Evolutionary conservation across 116 monocot species (phyloP).

Genomic region (Papilionanthe hybrid): DNA sequence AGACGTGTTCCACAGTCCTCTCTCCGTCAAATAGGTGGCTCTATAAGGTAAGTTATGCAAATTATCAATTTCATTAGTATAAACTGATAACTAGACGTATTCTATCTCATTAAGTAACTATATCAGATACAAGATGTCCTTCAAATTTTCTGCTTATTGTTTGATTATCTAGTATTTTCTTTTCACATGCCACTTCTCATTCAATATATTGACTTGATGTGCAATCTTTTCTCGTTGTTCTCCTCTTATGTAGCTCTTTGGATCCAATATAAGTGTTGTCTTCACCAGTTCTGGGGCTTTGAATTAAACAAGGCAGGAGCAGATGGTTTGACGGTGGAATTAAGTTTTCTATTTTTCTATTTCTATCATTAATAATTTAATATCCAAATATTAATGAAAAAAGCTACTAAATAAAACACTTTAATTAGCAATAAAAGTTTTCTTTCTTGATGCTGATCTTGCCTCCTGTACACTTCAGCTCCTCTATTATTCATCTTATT

Average conservation of each 20-base stretch:
- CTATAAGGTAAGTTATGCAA: slow-evolving; percentile 40
- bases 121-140: neutral
- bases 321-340: too few species aligned
- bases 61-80: neutral
- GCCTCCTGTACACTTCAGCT: too few species aligned
- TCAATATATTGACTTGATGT: neutral
- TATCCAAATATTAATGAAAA: too few species aligned
- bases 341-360: too few species aligned
- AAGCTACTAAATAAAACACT: too few species aligned
- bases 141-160: neutral
- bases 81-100: neutral
- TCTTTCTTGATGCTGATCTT: too few species aligned
- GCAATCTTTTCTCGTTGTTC: neutral
- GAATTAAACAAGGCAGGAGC: too few species aligned
- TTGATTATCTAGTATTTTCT: neutral
- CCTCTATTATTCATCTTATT: too few species aligned
- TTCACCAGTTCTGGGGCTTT: too few species aligned
- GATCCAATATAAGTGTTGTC: neutral
- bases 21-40: slow-evolving; percentile 56
- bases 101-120: neutral
- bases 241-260: neutral
- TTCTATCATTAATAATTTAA: too few species aligned
- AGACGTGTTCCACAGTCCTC: slow-evolving; percentile 72
- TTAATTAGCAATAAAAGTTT: too few species aligned
- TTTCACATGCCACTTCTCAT: neutral